Evolutionary conservation across 2,329 filamentous ascomycete genomes (phyloP), one percentile per base, ranked within the genome.

Genomic region (Pseudonectria foliicola): DNA sequence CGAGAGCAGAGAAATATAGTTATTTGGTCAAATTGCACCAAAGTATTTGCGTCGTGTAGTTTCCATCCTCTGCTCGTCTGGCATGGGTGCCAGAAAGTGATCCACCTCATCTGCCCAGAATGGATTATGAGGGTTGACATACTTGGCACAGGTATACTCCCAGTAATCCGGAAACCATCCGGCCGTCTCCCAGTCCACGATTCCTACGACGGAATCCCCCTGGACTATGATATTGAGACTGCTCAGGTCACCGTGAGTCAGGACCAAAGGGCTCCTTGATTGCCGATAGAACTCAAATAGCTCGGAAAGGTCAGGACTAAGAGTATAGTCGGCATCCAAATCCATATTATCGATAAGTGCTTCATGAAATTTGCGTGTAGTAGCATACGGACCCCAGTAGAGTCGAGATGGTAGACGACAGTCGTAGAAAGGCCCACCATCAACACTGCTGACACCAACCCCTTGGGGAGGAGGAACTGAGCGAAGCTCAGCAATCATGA

Each of bases 61-160:
- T 25, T 52, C 49, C 44, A 50, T 51, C 13, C 31, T 28, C 27
- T 43, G 12, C n/a, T 42, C 43, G 10, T 48, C 7, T 4, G 39
- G 38, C 10, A 36, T 25, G 5, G 43, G 40, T 2, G 6, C 24
- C 0, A 53, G 6, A 13, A 51, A 53, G 2, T 31, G 21, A 11
- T 47, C 43, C 2, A 54, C 29, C 4, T 40, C 38, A 7, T 45
- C n/a, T 10, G 29, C 32, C 48, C 45, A 53, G 24, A 52, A 50
- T 2, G n/a, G n/a, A n/a, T n/a, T n/a, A n/a, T n/a, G 18, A 8
- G 18, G 18, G 8, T 21, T 21, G 5, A 21, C 18, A 21, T 21
- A 8, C 18, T 8, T 6, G 18, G 18, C 18, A 8, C 5, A 21
- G 8, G 18, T 21, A 8, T 21, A 21, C 8, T 21, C 18, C 18